These are phyloP conservation scores for Viola odorata DNA, from an alignment of 345 rosid species.

Conservation along the genomic window DNA sequence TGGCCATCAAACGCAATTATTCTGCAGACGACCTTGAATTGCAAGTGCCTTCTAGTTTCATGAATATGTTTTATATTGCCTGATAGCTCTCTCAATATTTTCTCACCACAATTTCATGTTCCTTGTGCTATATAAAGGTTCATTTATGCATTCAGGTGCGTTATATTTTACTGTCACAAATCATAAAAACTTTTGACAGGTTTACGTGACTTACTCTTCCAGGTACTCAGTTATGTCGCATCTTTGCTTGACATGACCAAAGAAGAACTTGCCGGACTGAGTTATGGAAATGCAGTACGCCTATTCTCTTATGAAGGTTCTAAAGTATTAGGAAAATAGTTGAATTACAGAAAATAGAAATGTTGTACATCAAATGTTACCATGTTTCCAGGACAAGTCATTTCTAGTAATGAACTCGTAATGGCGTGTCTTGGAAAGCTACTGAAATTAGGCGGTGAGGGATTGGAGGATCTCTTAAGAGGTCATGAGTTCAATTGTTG, in stretches of 20 bases:
- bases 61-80: neutral
- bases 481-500: no score
- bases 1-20: neutral
- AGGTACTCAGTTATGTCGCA: conserved; percentile 67
- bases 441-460: no score
- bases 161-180: neutral
- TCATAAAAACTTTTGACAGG: neutral
- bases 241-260: conserved; percentile 50
- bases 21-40: neutral
- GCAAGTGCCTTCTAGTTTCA: neutral
- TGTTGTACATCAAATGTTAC: no score
- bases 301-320: conserved; percentile 60
- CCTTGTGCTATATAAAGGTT: no score
- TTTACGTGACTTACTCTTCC: conserved; percentile 6
- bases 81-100: neutral
- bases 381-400: no score
- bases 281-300: conserved; percentile 49
- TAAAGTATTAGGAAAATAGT: conserved; percentile 10
- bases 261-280: conserved; percentile 64
- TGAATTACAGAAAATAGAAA: neutral
- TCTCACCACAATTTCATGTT: neutral
- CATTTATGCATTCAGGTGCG: no score
- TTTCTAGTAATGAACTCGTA: no score
- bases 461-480: no score
- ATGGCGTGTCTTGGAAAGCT: no score